Base-by-base conservation (phyloP, 1,284 basidiomycete genomes). In the Malassezia sympodialis region DNA sequence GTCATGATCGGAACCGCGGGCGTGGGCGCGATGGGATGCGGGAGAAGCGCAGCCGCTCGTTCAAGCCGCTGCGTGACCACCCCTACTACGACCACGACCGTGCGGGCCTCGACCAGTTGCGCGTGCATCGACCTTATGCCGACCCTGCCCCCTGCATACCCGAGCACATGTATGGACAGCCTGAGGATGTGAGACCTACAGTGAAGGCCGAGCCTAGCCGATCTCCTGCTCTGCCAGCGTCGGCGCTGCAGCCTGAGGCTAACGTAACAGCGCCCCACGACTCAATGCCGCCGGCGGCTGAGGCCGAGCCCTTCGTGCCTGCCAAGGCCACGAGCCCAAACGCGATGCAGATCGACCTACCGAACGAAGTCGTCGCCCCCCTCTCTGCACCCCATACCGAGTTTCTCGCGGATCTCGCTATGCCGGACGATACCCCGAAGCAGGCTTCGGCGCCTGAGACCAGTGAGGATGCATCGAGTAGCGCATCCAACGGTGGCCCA, bases 11-110 rank as follows among this genome's bases (percentile, higher is more conserved):
- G 3, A 1, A 43, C 6, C 26, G 39, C 27, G 26, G 10, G 37
- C 26, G 48, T 41, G 48, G 26, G 26, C 24, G 17, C 23, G 48
- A 50, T 2, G 41, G 53, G 40, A 30, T 47, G 8, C 37, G 45
- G n/a, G 23, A 42, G 23, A 46, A 49, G n/a, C 32, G 32, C 8
- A 17, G 31, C 12, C 27, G 35, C 17, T 11, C n/a, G 7, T 39
- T 37, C 31, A 45, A 27, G 34, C 11, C 23, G 10, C 19, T 14
- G 19, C 37, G 53, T 19, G 53, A 55, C 27, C 41, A 42, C 8
- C 34, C 39, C 7, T 55, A 55, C 21, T 39, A 49, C 21, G 53
- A 55, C 37, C 49, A 49, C 26, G 53, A 55, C 39, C 53, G 45
- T 24, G 35, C 48, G 14, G 48, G 39, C 14, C 34, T 49, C 19